Conservation (phyloP, 2,329 filamentous ascomycete species). For the Sordariomycetes sp. region DNA sequence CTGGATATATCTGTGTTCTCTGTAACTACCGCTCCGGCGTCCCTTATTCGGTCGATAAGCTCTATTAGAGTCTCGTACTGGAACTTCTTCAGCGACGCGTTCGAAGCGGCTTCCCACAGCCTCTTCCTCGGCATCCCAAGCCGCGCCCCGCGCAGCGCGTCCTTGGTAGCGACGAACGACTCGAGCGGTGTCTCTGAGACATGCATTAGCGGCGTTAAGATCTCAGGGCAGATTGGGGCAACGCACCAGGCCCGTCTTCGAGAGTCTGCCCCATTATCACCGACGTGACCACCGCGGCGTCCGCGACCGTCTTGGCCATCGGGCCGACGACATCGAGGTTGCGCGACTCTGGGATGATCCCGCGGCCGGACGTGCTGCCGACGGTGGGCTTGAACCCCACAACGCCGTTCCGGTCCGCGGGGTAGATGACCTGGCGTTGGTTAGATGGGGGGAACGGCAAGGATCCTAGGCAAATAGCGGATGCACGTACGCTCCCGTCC, state of each 20-base stretch:
- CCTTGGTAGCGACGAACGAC: conserved; percentile 41
- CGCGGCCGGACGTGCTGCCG: conserved; percentile 55
- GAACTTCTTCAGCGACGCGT: conserved; percentile 16
- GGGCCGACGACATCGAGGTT: conserved; percentile 61
- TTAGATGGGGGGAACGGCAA: not conserved
- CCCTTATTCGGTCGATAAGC: conserved; percentile 32
- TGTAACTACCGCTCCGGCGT: conserved; percentile 55
- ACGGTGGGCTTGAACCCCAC: conserved; percentile 71
- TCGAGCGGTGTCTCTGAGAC: conserved; percentile 26
- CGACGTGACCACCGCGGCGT: conserved; percentile 34
- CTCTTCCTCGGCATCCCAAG: conserved; percentile 65
- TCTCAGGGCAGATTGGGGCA: not conserved
- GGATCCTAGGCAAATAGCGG: no score
- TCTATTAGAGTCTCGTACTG: conserved; percentile 41
- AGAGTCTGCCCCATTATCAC: conserved; percentile 35
- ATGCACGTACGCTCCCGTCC: conserved; percentile 38
- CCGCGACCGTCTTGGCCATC: conserved; percentile 57
- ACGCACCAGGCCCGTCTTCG: conserved; percentile 22
- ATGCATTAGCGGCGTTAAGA: not conserved
- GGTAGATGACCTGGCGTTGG: conserved; percentile 48
- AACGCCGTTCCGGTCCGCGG: conserved; percentile 56
- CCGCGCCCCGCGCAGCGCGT: conserved; percentile 45
- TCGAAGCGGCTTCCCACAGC: conserved; percentile 55
- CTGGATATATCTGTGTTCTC: conserved; percentile 60
- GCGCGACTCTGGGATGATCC: conserved; percentile 52